Percentiles rank a stretch among this genome's conserved stretches.
phyloP scores from a whole-genome alignment of 2,329 filamentous ascomycete species.

The Dendrostoma leiphaemia region DNA sequence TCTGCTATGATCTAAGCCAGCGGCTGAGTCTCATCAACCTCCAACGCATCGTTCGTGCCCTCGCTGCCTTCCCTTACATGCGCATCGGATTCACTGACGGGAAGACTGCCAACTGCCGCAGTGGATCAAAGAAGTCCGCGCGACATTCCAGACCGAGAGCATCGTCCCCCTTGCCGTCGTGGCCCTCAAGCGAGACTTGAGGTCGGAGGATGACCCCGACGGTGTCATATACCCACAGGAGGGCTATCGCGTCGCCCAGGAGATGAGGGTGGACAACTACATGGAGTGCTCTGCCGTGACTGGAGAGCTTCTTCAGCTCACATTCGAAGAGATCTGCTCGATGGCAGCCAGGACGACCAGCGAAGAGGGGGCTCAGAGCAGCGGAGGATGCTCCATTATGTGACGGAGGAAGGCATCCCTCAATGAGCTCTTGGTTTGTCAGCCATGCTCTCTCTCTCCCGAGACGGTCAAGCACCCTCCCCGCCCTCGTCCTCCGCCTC shows the following conservation, averaged over 20 bases:
- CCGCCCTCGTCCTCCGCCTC: conserved; percentile 28
- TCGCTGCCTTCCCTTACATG: neutral
- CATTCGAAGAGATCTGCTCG: conserved; percentile 59
- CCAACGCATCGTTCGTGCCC: conserved; percentile 48
- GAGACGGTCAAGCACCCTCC: conserved; percentile 13
- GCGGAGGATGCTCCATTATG: conserved; percentile 52
- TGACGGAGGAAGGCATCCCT: conserved; percentile 36
- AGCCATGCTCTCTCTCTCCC: neutral
- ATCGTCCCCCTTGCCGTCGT: conserved; percentile 54
- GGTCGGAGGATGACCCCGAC: conserved; percentile 57
- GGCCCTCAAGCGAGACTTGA: conserved; percentile 60
- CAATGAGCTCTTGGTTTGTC: too few relatives aligned
- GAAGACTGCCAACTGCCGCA: conserved; percentile 31
- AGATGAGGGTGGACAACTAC: conserved; percentile 60
- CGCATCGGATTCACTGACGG: neutral
- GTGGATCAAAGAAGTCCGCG: conserved; percentile 58
- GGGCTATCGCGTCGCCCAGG: conserved; percentile 54
- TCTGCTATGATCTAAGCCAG: conserved; percentile 63
- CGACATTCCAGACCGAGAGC: conserved; percentile 45
- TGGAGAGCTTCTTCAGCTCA: conserved; percentile 55
- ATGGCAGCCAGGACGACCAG: conserved; percentile 51
- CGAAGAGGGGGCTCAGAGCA: conserved; percentile 49
- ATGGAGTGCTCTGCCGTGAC: conserved; percentile 63
- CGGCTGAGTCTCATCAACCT: conserved; percentile 57
- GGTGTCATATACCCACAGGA: conserved; percentile 62